These are phyloP conservation scores for Candida morakotiae DNA, from an alignment of 805 yeast species.

Conservation along the genomic window DNA sequence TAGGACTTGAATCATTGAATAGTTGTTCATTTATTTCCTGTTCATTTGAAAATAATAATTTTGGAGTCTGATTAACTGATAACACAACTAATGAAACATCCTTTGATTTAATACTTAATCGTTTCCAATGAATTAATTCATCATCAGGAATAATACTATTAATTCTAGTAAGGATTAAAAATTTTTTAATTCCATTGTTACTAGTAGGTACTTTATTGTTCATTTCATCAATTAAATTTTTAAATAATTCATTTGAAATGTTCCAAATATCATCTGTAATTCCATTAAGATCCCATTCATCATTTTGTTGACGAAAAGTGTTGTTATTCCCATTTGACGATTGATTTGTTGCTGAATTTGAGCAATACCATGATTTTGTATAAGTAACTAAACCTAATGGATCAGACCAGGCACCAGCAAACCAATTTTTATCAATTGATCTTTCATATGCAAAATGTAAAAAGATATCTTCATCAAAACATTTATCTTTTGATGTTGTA, in stretches of 20 bases:
- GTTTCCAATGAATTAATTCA: constrained; percentile 75
- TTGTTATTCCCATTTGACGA: neutral
- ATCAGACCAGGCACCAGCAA: constrained; percentile 86
- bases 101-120: constrained; percentile 56
- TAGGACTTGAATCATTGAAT: constrained; percentile 17
- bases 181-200: constrained; percentile 46
- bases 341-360: constrained; percentile 11
- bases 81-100: constrained; percentile 63
- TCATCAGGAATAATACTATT: constrained; percentile 78
- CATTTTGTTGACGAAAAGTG: neutral
- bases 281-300: constrained; percentile 22
- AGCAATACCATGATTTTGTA: constrained; percentile 62
- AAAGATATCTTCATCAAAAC: constrained; percentile 60
- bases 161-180: constrained; percentile 63
- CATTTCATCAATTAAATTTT: constrained; percentile 28
- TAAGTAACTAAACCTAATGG: constrained; percentile 65
- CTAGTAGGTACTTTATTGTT: constrained; percentile 27
- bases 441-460: constrained; percentile 84
- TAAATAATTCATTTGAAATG: constrained; percentile 46
- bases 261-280: constrained; percentile 68
- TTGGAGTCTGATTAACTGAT: constrained; percentile 60
- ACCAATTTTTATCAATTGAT: constrained; percentile 78
- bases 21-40: constrained; percentile 2
- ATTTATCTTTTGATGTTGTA: constrained; percentile 13
- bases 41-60: constrained; percentile 29